Conservation (phyloP, 495 filamentous ascomycete species). For the Neurospora hispaniola region DNA sequence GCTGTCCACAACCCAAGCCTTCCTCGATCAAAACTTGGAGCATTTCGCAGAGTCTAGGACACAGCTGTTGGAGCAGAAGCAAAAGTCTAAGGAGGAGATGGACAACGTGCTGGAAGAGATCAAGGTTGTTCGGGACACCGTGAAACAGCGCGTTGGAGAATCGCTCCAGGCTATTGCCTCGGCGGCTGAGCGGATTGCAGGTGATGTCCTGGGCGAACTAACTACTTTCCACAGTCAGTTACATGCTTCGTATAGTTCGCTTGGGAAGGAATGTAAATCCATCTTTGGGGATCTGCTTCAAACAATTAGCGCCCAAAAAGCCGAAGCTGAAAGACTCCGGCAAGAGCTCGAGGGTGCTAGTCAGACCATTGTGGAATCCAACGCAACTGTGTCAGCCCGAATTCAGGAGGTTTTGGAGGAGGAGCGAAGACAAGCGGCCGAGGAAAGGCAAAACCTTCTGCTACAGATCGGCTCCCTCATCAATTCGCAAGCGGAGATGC, state of each 20-base stretch:
- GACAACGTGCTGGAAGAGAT: constrained; percentile 86
- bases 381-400: constrained; percentile 49
- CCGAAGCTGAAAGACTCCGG: constrained; percentile 62
- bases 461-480: constrained; percentile 66
- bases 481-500: constrained; percentile 58
- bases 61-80: constrained; percentile 56
- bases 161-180: constrained; percentile 74
- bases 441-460: constrained; percentile 63
- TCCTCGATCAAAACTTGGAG: constrained; percentile 55
- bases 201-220: constrained; percentile 83
- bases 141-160: constrained; percentile 75
- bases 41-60: constrained; percentile 55
- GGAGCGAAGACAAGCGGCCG: constrained; percentile 61
- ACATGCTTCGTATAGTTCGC: constrained; percentile 72
- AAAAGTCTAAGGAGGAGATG: constrained; percentile 73
- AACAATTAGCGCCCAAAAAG: constrained; percentile 65
- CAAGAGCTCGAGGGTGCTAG: constrained; percentile 59
- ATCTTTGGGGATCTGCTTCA: constrained; percentile 72
- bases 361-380: constrained; percentile 52
- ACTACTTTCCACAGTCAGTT: constrained; percentile 72
- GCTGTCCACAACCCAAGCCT: constrained; percentile 51
- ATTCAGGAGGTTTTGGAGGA: constrained; percentile 66
- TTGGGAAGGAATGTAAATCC: constrained; percentile 79
- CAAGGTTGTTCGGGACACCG: constrained; percentile 71
- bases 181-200: constrained; percentile 78